Percentiles rank a stretch among this genome's conserved stretches.
phyloP scores from a whole-genome alignment of 352 stramenopile species.

The Albugo candida region DNA sequence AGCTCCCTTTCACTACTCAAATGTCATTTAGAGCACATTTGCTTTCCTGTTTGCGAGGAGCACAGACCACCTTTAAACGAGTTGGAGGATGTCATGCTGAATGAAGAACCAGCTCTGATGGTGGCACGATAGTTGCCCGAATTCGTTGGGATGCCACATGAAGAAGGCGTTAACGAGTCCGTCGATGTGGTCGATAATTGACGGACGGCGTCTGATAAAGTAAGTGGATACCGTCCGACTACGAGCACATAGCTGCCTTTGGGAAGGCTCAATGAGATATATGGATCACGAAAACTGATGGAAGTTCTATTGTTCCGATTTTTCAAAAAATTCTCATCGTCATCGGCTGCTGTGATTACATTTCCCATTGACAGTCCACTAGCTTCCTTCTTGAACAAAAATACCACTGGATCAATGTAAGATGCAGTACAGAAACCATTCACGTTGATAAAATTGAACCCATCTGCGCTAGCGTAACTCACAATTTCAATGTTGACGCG shows the following conservation, averaged over 20 bases:
- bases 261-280: slow-evolving; percentile 31
- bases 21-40: neutral
- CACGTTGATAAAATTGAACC: slow-evolving; percentile 23
- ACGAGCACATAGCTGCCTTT: slow-evolving; percentile 31
- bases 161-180: slow-evolving; percentile 26
- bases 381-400: slow-evolving; percentile 26
- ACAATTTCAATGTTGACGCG: slow-evolving; percentile 35
- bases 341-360: slow-evolving; percentile 28
- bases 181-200: slow-evolving; percentile 12
- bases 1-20: too few species aligned
- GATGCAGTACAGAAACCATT: slow-evolving; percentile 36
- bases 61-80: slow-evolving; percentile 26
- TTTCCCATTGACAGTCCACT: slow-evolving; percentile 15
- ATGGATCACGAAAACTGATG: slow-evolving; percentile 57
- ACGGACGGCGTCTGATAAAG: slow-evolving; percentile 26
- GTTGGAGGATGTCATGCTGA: slow-evolving; percentile 18
- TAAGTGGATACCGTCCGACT: slow-evolving; percentile 45
- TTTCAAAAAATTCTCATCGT: slow-evolving; percentile 33
- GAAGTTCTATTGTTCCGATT: slow-evolving; percentile 23
- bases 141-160: slow-evolving; percentile 16
- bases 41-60: neutral
- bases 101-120: slow-evolving; percentile 15
- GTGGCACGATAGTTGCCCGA: slow-evolving; percentile 36
- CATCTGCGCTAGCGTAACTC: slow-evolving; percentile 26
- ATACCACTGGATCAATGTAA: slow-evolving; percentile 45